phyloP scores from a whole-genome alignment of 2,329 filamentous ascomycete genomes.

The Bipolaris zeicola region DNA sequence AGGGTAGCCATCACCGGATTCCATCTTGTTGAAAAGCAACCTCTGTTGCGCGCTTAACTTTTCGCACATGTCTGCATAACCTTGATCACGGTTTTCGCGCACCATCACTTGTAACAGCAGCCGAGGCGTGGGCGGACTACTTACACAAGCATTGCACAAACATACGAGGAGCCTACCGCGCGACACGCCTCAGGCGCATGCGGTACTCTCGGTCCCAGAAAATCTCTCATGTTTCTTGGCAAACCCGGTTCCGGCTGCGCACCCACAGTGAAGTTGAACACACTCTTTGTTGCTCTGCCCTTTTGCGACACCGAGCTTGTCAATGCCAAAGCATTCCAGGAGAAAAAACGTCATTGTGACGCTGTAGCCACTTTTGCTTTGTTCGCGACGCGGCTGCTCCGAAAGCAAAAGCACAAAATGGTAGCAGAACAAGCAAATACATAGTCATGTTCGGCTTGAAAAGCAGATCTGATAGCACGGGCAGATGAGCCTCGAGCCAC shows the following conservation, averaged over 20 bases:
- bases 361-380: constrained; percentile 10
- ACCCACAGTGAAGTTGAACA: neutral
- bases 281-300: constrained; percentile 3
- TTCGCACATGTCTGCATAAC: constrained; percentile 3
- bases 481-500: constrained; percentile 22
- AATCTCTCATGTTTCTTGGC: constrained; percentile 11
- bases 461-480: constrained; percentile 20
- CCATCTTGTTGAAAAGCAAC: constrained; percentile 8
- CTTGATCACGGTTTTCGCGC: constrained; percentile 4
- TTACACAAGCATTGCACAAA: constrained; percentile 18
- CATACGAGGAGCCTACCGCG: constrained; percentile 5
- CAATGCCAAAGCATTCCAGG: neutral
- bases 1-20: constrained; percentile 13
- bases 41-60: constrained; percentile 2
- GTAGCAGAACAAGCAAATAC: constrained; percentile 1
- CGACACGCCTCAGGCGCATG: constrained; percentile 7
- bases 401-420: constrained; percentile 5
- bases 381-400: neutral
- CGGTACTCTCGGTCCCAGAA: constrained; percentile 10
- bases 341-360: constrained; percentile 6
- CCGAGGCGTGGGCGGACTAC: constrained; percentile 18
- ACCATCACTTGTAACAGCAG: constrained; percentile 15
- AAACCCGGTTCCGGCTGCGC: constrained; percentile 19
- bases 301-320: constrained; percentile 8
- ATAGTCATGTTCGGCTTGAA: constrained; percentile 6